Evolutionary conservation across 257 asterid species (phyloP).

Genomic region (Capsicum rhomboideum): DNA sequence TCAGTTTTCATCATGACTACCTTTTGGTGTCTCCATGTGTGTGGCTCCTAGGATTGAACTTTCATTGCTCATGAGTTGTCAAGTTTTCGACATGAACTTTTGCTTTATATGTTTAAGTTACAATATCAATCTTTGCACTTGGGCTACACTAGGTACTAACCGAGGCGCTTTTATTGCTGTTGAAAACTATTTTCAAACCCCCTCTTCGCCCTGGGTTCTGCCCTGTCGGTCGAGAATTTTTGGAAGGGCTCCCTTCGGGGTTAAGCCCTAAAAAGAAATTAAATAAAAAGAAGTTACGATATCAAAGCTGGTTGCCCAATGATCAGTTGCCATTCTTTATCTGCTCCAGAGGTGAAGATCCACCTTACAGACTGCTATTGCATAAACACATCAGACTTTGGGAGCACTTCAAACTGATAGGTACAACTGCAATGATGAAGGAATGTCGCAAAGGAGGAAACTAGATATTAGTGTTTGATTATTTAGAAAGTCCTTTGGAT

Average conservation of each 20-base stretch:
- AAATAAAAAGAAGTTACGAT: neutral
- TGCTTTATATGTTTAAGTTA: neutral
- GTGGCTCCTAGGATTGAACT: neutral
- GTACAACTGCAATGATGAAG: neutral
- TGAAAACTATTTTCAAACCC: neutral
- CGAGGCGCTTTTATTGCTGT: neutral
- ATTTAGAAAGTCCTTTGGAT: neutral
- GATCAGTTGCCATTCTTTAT: neutral
- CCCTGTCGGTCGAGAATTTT: neutral
- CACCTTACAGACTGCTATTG: neutral
- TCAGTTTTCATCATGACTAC: neutral
- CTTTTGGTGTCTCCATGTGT: neutral
- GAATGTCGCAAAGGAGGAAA: neutral
- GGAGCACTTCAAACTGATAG: neutral
- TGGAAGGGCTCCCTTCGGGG: neutral
- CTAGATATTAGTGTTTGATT: neutral
- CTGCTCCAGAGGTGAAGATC: neutral
- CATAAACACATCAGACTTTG: neutral
- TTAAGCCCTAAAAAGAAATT: neutral
- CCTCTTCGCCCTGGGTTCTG: neutral
- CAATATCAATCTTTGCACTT: neutral
- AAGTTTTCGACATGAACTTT: neutral
- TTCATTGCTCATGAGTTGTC: neutral
- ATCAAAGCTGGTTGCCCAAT: neutral
- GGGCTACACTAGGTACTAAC: neutral